phyloP scores from a whole-genome alignment of 1,284 basidiomycete genomes.

The Meripilus lineatus region DNA sequence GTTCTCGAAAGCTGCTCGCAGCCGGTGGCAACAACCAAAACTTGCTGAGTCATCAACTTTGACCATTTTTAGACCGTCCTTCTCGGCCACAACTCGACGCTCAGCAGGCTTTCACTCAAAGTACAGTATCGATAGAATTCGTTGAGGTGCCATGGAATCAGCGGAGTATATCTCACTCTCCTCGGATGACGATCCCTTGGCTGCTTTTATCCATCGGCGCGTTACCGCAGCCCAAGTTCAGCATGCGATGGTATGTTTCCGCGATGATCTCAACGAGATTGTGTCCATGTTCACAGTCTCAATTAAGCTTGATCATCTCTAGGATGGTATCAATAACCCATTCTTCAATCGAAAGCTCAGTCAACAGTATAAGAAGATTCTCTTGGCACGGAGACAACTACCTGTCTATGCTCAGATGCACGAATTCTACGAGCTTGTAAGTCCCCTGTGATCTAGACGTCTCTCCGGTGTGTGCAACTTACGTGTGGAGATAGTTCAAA shows the following conservation, averaged over 20 bases:
- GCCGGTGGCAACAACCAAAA: too few species aligned
- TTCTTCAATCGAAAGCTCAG: slow-evolving; percentile 83
- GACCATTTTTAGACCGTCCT: too few species aligned
- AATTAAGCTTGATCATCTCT: slow-evolving; percentile 3
- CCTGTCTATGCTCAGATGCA: slow-evolving; percentile 94
- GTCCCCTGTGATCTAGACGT: slow-evolving; percentile 24
- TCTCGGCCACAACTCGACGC: too few species aligned
- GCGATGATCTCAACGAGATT: slow-evolving; percentile 29
- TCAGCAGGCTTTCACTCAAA: too few species aligned
- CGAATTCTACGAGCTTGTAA: slow-evolving; percentile 81
- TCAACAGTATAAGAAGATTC: slow-evolving; percentile 81
- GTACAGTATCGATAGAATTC: too few species aligned
- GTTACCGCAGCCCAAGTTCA: slow-evolving; percentile 32
- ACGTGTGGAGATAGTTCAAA: slow-evolving; percentile 53
- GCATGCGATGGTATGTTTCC: slow-evolving; percentile 48
- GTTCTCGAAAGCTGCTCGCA: too few species aligned
- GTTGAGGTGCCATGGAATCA: too few species aligned
- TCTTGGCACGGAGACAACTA: slow-evolving; percentile 81
- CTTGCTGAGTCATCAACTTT: too few species aligned
- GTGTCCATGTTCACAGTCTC: not conserved
- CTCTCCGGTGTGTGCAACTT: slow-evolving; percentile 12
- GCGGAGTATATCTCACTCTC: too few species aligned
- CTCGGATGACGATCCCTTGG: slow-evolving; percentile 37
- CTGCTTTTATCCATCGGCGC: slow-evolving; percentile 55
- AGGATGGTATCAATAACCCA: slow-evolving; percentile 86